Evolutionary conservation across 1,139 yeast species (phyloP), one percentile per base, ranked within the genome.

Genomic region (Yamadazyma pseudoaaseri): DNA sequence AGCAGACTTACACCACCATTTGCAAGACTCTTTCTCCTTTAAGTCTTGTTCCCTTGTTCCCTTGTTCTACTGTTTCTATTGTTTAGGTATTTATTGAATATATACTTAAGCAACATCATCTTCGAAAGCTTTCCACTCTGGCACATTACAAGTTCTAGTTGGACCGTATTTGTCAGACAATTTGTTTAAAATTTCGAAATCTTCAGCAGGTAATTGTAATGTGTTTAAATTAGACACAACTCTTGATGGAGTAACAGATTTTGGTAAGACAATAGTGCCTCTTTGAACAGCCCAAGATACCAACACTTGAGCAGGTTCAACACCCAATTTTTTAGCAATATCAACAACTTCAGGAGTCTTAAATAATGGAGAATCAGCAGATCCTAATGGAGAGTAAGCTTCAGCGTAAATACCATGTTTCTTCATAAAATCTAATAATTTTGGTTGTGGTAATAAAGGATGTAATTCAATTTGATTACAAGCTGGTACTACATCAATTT

Each of bases 381-480:
- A 67, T 8, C 84, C 85, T 45, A 78, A 62, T 29, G 85, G 85
- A 7, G 83, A 76, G 50, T 73, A 79, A 6, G 83, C 81, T 36
- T 71, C 75, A 26, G 77, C 51, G 18, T 58, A 40, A 37, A 79
- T 74, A n/a, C 62, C 63, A 37, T 78, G 55, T 7, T 60, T 49
- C 33, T 60, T 58, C 45, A 71, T 62, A 51, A 52, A 77, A 13
- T 68, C 56, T 35, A 62, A 58, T 42, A 79, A 54, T 25, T 73
- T 74, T 9, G 57, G 52, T 48, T 77, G 82, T 18, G 81, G 77
- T 42, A 79, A 59, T 35, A 63, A 70, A 31, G 84, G 84, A 46
- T 79, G 84, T 26, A 75, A 58, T 53, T 79, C 85, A 36, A 79
- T 60, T 54, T 79, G 85, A 48, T 77, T 70, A 10, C 67, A 69